These are phyloP conservation scores for Auriscalpium vulgare DNA, from an alignment of 768 basidiomycete species.

Conservation along the genomic window DNA sequence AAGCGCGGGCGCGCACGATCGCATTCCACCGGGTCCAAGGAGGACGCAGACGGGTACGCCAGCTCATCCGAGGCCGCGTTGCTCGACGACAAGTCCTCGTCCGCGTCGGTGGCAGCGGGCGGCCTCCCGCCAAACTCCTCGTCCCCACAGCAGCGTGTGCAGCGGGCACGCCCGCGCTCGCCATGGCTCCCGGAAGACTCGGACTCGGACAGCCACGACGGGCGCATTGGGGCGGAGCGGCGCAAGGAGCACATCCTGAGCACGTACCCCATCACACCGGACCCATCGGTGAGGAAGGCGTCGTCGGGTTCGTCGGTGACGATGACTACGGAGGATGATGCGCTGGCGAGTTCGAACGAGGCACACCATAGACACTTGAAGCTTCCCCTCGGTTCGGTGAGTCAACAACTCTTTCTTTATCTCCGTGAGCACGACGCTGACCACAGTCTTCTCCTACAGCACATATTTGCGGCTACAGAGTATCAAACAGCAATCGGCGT, in stretches of 20 bases:
- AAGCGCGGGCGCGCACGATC: constrained; percentile 15
- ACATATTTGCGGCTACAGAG: constrained; percentile 5
- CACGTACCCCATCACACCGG: constrained; percentile 14
- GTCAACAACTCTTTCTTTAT: background rate
- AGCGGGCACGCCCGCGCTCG: constrained; percentile 11
- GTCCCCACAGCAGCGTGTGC: background rate
- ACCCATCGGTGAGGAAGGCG: constrained; percentile 12
- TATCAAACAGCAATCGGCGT: constrained; percentile 15
- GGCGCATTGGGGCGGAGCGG: constrained; percentile 4
- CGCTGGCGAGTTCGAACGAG: background rate
- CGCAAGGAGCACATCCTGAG: constrained; percentile 5
- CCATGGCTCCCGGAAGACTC: constrained; percentile 15
- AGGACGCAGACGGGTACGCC: constrained; percentile 9
- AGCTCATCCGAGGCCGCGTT: constrained; percentile 12
- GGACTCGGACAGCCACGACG: constrained; percentile 11
- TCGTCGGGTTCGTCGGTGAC: constrained; percentile 14
- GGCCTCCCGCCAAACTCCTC: constrained; percentile 9
- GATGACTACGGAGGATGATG: constrained; percentile 9
- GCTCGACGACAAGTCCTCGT: constrained; percentile 13
- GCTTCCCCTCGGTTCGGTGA: constrained; percentile 1
- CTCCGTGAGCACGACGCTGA: background rate
- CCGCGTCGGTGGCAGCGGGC: constrained; percentile 14
- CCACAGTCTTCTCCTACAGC: constrained; percentile 1
- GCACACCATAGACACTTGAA: background rate
- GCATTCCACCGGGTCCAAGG: background rate